Percentiles rank a stretch among this genome's conserved stretches.
These are phyloP conservation scores for Chlorella vulgaris DNA, from an alignment of 139 green algal genomes.

Conservation along the genomic window DNA sequence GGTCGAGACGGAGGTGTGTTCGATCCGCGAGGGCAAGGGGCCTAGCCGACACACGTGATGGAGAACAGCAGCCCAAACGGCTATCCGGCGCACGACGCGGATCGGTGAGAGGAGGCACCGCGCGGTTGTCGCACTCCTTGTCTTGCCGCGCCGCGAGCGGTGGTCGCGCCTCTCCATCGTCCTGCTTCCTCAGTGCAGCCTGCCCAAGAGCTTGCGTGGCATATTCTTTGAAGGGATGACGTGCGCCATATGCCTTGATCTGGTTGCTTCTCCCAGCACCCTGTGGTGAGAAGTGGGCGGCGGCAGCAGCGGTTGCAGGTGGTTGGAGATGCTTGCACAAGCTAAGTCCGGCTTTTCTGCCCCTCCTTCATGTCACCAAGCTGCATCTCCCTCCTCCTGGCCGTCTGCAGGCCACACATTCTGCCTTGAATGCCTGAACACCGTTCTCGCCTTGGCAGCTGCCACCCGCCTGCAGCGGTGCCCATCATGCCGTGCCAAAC, in stretches of 20 bases:
- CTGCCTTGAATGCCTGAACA: background rate
- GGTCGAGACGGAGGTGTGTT: too few relatives aligned
- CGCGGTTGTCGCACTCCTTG: too few relatives aligned
- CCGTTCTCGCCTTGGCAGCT: background rate
- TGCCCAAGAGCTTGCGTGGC: background rate
- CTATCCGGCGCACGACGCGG: too few relatives aligned
- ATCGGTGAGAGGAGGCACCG: too few relatives aligned
- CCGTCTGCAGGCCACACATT: background rate
- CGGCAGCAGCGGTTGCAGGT: background rate
- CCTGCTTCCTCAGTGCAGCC: background rate
- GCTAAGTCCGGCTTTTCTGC: too few relatives aligned
- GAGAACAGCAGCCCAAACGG: too few relatives aligned
- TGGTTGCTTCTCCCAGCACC: background rate
- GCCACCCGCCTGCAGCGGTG: background rate
- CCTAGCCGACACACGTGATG: too few relatives aligned
- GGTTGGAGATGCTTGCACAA: too few relatives aligned
- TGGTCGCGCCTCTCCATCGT: background rate
- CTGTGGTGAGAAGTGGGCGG: background rate
- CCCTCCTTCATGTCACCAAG: background rate
- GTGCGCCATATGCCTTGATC: slow-evolving; percentile 10
- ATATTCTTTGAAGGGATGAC: background rate
- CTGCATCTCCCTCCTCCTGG: too few relatives aligned
- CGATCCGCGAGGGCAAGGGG: too few relatives aligned
- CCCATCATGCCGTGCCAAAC: background rate
- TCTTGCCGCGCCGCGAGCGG: too few relatives aligned